A percentile compares a stretch with the other conserved stretches of the same genome.
These are phyloP conservation scores for Cladosporium phlei DNA, from an alignment of 2,329 filamentous ascomycete species.

Conservation along the genomic window DNA sequence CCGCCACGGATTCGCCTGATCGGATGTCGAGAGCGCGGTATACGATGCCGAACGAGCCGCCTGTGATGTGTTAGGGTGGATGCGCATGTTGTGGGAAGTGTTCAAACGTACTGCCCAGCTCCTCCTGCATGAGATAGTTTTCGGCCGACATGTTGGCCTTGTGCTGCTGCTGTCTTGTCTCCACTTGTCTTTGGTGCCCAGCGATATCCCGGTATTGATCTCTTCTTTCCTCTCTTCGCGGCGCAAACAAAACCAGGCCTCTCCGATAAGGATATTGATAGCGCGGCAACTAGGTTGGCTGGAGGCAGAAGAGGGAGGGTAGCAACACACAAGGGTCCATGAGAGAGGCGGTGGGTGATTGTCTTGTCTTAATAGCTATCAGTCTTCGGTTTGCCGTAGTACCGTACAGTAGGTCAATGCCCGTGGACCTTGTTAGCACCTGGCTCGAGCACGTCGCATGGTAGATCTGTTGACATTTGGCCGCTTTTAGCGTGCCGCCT, in stretches of 20 bases:
- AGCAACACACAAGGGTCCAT: constrained; percentile 12
- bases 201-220: neutral
- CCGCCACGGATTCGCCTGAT: constrained; percentile 89
- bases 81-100: neutral
- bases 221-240: neutral
- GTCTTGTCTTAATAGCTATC: constrained; percentile 7
- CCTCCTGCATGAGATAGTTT: constrained; percentile 91
- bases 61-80: no score
- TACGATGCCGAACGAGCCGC: constrained; percentile 91
- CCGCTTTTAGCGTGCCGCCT: no score
- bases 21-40: constrained; percentile 92
- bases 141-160: constrained; percentile 57
- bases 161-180: neutral
- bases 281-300: no score
- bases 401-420: constrained; percentile 11
- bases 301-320: no score
- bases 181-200: neutral
- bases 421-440: constrained; percentile 2
- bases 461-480: neutral
- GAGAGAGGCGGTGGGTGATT: constrained; percentile 3
- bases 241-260: no score
- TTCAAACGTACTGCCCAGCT: constrained; percentile 75
- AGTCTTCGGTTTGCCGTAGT: no score
- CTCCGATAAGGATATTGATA: neutral
- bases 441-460: neutral